phyloP scores from a whole-genome alignment of 1,139 yeast species.

The Candida tunisiensis region DNA sequence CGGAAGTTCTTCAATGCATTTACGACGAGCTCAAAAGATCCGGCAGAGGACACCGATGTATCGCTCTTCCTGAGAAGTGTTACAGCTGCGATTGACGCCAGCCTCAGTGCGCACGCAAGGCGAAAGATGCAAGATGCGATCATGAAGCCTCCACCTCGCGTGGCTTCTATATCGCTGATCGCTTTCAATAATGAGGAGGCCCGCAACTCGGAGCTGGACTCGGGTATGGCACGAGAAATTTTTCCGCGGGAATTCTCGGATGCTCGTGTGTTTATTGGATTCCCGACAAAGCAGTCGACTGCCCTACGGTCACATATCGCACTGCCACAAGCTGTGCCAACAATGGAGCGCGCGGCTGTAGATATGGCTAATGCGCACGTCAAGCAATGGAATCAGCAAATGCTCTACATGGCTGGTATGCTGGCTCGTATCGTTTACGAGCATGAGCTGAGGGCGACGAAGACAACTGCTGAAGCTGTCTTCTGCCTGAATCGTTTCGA shows the following conservation, averaged over 20 bases:
- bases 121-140: slow-evolving; percentile 21
- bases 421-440: slow-evolving; percentile 21
- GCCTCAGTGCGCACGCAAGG: slow-evolving; percentile 16
- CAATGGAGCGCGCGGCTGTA: slow-evolving; percentile 27
- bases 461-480: slow-evolving; percentile 5
- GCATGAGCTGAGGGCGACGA: slow-evolving; percentile 12
- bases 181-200: slow-evolving; percentile 14
- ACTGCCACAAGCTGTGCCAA: slow-evolving; percentile 23
- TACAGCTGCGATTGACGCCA: slow-evolving; percentile 16
- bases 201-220: slow-evolving; percentile 14
- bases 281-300: slow-evolving; percentile 26
- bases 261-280: slow-evolving; percentile 25
- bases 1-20: slow-evolving; percentile 16
- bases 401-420: slow-evolving; percentile 23
- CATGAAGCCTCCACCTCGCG: slow-evolving; percentile 25
- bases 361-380: slow-evolving; percentile 25
- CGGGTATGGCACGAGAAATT: slow-evolving; percentile 20
- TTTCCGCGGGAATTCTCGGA: slow-evolving; percentile 20
- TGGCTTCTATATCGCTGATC: slow-evolving; percentile 19
- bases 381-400: slow-evolving; percentile 24
- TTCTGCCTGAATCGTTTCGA: slow-evolving; percentile 4
- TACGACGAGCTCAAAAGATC: slow-evolving; percentile 15
- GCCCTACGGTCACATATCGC: slow-evolving; percentile 22
- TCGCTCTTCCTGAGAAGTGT: slow-evolving; percentile 16
- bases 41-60: slow-evolving; percentile 16